Base-by-base conservation (phyloP, 352 stramenopile species). In the Pythium scleroteichum region DNA sequence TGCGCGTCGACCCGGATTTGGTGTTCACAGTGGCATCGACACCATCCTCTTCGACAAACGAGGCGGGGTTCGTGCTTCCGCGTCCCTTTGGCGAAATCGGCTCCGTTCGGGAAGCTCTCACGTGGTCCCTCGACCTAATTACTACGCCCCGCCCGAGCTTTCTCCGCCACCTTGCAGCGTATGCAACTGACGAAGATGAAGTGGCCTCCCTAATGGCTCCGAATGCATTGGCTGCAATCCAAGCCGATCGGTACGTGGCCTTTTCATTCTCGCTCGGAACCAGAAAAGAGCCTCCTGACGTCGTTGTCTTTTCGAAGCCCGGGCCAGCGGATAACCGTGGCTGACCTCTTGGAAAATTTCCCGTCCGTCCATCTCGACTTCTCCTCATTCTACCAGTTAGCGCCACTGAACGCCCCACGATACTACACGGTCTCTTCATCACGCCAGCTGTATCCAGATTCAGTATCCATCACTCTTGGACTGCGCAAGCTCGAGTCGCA, bases 371-470 rank as follows among this genome's bases (percentile, higher is more conserved):
- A 62, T 4, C 52, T 94, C 22, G 82, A 73, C 40, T 91, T 92
- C 38, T 54, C 53, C 3, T 75, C 73, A 33, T 90, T 93, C 62
- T 81, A 88, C 54, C 78, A 90, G 53, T 64, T 92, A 20, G 84
- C 74, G 6, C 82, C 86, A 14, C 51, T 64, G 24, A 92, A 92
- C 58, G 67, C 77, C 0, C 73, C 82, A 17, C 74, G 86, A 12
- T 92, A 92, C 56, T 95, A 95, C 74, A 94, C 84, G 7, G 74
- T 95, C 13, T 92, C 86, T 27, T 95, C 86, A 2, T 95, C 86
- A 45, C 72, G 82, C 9, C 68, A 68, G n/a, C 76, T 80, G 45
- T 67, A 69, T 26, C 78, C 76, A 0, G 64, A 90, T 26, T 74
- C 58, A 1, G 72, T 92, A 29, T 88, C 83, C 20, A 82, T 95